phyloP scores from a whole-genome alignment of 2,329 filamentous ascomycete species.

The Tolypocladium capitatum region DNA sequence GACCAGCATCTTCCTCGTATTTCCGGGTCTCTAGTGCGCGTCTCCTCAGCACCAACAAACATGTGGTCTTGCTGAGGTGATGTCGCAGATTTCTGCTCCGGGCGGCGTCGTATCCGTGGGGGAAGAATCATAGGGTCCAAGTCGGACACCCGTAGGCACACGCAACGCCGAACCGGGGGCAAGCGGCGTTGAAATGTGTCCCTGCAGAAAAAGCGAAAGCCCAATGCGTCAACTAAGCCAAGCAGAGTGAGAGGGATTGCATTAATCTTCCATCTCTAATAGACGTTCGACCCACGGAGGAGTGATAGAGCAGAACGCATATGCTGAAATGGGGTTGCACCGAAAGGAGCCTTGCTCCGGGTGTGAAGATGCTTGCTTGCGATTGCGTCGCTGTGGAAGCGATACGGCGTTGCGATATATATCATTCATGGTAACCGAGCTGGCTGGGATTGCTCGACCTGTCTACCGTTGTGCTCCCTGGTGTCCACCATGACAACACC shows the following conservation, averaged over 20 bases:
- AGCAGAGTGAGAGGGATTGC: constrained; percentile 38
- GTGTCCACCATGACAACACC: background rate
- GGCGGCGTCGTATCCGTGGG: background rate
- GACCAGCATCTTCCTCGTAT: no score
- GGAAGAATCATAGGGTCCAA: no score
- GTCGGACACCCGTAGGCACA: background rate
- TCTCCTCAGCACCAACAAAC: no score
- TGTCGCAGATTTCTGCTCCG: no score
- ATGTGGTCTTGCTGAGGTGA: no score
- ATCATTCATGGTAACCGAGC: background rate
- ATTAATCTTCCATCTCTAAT: constrained; percentile 40
- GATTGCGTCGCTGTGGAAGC: background rate
- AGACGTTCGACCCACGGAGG: constrained; percentile 40
- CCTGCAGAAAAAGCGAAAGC: constrained; percentile 35
- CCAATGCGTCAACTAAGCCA: constrained; percentile 27
- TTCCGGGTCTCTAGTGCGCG: no score
- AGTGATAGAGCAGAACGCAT: constrained; percentile 35
- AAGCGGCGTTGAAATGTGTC: constrained; percentile 19
- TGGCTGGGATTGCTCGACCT: background rate
- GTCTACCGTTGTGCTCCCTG: background rate
- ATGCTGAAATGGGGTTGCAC: constrained; percentile 35
- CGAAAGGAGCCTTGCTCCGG: background rate
- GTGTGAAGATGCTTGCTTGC: background rate
- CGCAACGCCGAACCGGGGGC: background rate
- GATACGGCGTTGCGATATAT: background rate